Percentiles rank a stretch among this genome's conserved stretches.
Evolutionary conservation across 2,329 filamentous ascomycete genomes (phyloP).

Genomic region (Botryosphaeria agaves): DNA sequence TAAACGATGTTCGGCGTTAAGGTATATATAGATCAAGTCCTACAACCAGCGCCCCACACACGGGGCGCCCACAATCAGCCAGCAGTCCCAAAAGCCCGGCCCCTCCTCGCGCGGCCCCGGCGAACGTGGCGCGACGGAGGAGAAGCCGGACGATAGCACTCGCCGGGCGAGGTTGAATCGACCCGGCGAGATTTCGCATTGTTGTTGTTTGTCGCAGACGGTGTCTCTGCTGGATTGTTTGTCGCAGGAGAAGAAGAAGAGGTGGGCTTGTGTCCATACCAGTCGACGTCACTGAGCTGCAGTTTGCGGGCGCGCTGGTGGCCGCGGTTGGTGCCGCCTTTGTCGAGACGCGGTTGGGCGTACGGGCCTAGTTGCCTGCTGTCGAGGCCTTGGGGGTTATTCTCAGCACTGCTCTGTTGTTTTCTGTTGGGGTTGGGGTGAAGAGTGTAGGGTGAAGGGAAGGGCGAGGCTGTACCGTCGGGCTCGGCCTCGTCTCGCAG

Average conservation of each 20-base stretch:
- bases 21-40: too few species aligned
- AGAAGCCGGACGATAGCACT: too few species aligned
- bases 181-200: not conserved
- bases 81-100: too few species aligned
- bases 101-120: too few species aligned
- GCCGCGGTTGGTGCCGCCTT: conserved; percentile 45
- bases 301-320: conserved; percentile 77
- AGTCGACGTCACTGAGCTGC: conserved; percentile 93
- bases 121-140: too few species aligned
- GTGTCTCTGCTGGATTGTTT: not conserved
- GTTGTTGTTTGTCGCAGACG: not conserved
- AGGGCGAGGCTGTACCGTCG: conserved; percentile 51
- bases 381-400: conserved; percentile 9
- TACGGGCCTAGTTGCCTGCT: conserved; percentile 22
- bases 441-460: conserved; percentile 24
- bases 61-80: too few species aligned
- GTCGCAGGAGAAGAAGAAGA: not conserved
- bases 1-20: too few species aligned
- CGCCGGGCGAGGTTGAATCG: too few species aligned
- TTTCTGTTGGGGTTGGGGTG: conserved; percentile 27
- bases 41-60: too few species aligned
- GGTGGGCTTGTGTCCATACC: conserved; percentile 44
- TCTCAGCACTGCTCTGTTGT: conserved; percentile 7
- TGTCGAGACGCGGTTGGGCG: conserved; percentile 31
- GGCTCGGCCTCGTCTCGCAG: conserved; percentile 60